Conservation (phyloP, 2,329 filamentous ascomycete genomes). For the Penicillium vulpinum region DNA sequence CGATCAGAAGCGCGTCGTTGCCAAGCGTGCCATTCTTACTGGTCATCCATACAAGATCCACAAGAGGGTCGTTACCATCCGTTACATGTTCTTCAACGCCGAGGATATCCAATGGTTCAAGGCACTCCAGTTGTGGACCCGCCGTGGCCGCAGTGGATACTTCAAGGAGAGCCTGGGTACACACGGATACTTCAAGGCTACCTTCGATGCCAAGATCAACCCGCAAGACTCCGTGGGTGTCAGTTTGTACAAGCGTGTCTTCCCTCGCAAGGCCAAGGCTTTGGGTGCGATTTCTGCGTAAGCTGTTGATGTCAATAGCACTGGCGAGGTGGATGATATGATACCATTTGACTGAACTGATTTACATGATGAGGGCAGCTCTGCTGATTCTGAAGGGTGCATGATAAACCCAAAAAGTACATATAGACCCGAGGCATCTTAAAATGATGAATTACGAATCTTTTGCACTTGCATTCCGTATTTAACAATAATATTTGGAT, state of each 20-base stretch:
- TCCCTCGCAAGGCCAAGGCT: constrained; percentile 66
- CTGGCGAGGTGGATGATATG: constrained; percentile 27
- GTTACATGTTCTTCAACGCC: constrained; percentile 99
- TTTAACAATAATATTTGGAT: background rate
- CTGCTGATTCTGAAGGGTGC: constrained; percentile 1
- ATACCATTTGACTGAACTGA: constrained; percentile 31
- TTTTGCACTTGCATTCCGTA: constrained; percentile 9
- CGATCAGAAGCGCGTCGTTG: constrained; percentile 72
- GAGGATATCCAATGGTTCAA: constrained; percentile 98
- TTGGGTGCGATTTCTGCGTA: constrained; percentile 41
- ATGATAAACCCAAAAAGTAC: constrained; percentile 28
- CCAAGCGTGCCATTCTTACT: constrained; percentile 90
- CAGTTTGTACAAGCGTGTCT: constrained; percentile 82
- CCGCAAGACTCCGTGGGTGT: constrained; percentile 92
- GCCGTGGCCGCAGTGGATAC: constrained; percentile 80
- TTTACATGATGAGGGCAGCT: constrained; percentile 15
- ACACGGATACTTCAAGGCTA: constrained; percentile 99
- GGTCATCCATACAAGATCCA: constrained; percentile 99
- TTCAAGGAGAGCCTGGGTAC: constrained; percentile 94
- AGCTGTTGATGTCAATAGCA: constrained; percentile 1
- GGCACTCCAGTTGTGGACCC: constrained; percentile 91
- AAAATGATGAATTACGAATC: constrained; percentile 33
- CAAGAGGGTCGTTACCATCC: constrained; percentile 93
- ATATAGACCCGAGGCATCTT: constrained; percentile 30
- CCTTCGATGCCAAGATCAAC: constrained; percentile 93